Evolutionary conservation across 805 yeast species (phyloP).

Genomic region (Ogataea glucozyma): DNA sequence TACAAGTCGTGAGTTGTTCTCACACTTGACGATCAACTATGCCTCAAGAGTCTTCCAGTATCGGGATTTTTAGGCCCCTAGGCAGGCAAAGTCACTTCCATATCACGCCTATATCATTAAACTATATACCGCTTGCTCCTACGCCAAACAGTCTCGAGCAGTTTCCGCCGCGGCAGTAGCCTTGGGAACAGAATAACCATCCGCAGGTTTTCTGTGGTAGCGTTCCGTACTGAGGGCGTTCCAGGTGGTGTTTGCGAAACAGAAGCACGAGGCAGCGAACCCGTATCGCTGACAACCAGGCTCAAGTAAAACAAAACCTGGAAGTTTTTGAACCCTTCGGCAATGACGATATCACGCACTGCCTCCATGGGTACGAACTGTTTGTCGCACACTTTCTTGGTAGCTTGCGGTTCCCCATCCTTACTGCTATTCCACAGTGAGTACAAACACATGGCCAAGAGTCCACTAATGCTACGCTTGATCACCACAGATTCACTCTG

Average conservation of each 20-base stretch:
- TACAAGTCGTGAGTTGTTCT: too few species aligned
- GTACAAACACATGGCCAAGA: slow-evolving; percentile 7
- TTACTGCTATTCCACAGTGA: slow-evolving; percentile 8
- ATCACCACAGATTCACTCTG: slow-evolving; percentile 40
- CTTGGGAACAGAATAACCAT: slow-evolving; percentile 35
- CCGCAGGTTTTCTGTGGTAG: slow-evolving; percentile 20
- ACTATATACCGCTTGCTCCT: slow-evolving; percentile 22
- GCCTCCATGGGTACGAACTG: slow-evolving; percentile 57
- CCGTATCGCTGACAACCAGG: slow-evolving; percentile 47
- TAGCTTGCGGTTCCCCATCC: slow-evolving; percentile 2
- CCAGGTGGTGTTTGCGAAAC: too few species aligned
- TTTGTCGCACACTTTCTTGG: slow-evolving; percentile 14
- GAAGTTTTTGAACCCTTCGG: slow-evolving; percentile 72
- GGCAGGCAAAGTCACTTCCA: too few species aligned
- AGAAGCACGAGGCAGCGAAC: background rate
- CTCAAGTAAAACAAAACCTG: slow-evolving; percentile 68
- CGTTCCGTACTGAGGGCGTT: too few species aligned
- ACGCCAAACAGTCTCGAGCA: slow-evolving; percentile 33
- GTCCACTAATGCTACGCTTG: slow-evolving; percentile 26
- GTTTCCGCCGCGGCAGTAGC: slow-evolving; percentile 33
- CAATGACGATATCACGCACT: slow-evolving; percentile 65
- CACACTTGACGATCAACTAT: too few species aligned
- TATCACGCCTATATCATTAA: too few species aligned
- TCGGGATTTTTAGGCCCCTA: too few species aligned
- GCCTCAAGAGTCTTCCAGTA: too few species aligned